Evolutionary conservation across 805 yeast species (phyloP), one percentile per base, ranked within the genome.

Genomic region (Hanseniaspora clermontiae): DNA sequence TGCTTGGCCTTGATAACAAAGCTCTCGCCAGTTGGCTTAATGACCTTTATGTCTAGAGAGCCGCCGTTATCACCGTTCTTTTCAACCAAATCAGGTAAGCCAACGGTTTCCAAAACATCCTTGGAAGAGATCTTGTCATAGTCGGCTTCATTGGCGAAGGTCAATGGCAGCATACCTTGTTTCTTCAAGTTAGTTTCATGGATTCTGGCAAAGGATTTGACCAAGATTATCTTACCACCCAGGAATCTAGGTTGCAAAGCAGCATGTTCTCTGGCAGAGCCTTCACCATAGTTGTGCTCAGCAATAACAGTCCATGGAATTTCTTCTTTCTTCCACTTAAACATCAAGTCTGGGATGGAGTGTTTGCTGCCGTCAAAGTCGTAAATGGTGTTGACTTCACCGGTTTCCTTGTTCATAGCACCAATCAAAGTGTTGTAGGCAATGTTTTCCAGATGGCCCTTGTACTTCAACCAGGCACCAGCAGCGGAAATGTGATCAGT

Each of bases 401-500:
- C 97, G 40, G 96, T 88, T 73, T 93, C 98, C 68, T 87, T 87
- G 70, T 93, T 91, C 60, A 87, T 93, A 20, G 97, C 98, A 61
- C 98, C 97, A 64, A 91, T 91, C 66, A 91, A 77, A 12, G 97
- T 93, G 75, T 91, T 91, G 74, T 93, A 79, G 10, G 96, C 86
- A 63, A 91, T 93, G 73, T 91, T 91, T 68, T 91, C 96, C 66
- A 91, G 77, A 68, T 91, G 98, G 43, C 98, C 98, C 75, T 93
- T 93, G 75, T 93, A 91, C 76, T 93, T 93, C 72, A 91, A 79
- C 98, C 98, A 91, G 15, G 84, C 95, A 66, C 98, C 98, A 48
- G 98, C 98, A 53, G 97, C 97, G 29, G 97, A 89, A 63, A 91
- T 93, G 69, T 91, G 98, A 70, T 91, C 98, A 40, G 98, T 91